Evolutionary conservation across 257 asterid genomes (phyloP).

Genomic region (Verbena officinalis): DNA sequence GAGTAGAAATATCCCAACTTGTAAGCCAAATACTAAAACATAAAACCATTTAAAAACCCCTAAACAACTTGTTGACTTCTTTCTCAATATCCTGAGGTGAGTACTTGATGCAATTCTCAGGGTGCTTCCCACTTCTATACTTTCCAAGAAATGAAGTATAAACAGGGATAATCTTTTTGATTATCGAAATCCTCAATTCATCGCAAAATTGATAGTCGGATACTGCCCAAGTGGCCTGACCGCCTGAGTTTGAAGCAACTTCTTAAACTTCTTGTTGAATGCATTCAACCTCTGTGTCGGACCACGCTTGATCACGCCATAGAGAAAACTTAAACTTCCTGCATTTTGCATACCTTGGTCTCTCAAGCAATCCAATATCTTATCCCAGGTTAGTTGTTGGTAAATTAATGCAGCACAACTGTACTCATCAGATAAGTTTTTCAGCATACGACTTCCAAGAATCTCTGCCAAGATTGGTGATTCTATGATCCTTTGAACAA

Average conservation of each 20-base stretch:
- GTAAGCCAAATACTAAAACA: constrained; percentile 70
- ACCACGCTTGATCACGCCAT: constrained; percentile 84
- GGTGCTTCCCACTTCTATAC: constrained; percentile 87
- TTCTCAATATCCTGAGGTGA: constrained; percentile 87
- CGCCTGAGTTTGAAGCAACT: constrained; percentile 87
- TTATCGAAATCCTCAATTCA: constrained; percentile 83
- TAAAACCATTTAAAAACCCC: constrained; percentile 67
- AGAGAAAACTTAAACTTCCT: constrained; percentile 81
- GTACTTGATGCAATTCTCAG: constrained; percentile 88
- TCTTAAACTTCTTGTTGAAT: constrained; percentile 87
- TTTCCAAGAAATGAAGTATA: constrained; percentile 88
- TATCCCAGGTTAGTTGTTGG: constrained; percentile 80
- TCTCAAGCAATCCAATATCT: constrained; percentile 79
- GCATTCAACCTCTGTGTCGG: constrained; percentile 82
- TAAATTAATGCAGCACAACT: constrained; percentile 69
- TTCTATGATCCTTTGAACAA: constrained; percentile 73
- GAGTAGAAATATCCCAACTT: too few species aligned
- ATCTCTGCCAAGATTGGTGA: constrained; percentile 81
- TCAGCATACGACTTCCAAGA: constrained; percentile 75
- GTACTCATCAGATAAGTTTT: constrained; percentile 58
- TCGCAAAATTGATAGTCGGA: constrained; percentile 89
- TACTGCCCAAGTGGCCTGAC: constrained; percentile 75
- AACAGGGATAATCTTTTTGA: constrained; percentile 75
- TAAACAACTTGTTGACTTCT: constrained; percentile 82
- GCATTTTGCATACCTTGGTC: too few species aligned